Evolutionary conservation across 352 stramenopile genomes (phyloP).

Genomic region (Pythium angustatum): DNA sequence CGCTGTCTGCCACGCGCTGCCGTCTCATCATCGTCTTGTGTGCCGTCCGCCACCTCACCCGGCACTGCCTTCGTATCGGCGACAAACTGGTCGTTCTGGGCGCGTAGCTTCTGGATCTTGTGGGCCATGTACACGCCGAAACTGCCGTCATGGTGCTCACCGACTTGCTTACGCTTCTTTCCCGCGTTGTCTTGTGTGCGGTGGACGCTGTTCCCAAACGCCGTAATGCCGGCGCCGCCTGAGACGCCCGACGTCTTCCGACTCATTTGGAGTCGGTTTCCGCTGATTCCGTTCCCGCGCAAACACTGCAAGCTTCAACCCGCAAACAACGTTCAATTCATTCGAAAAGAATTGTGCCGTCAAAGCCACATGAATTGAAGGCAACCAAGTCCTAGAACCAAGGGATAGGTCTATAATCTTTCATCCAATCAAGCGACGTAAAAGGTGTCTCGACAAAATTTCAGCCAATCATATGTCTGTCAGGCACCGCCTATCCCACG

Average conservation of each 20-base stretch:
- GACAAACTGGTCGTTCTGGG: conserved; percentile 57
- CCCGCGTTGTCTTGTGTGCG: conserved; percentile 9
- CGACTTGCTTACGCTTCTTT: conserved; percentile 51
- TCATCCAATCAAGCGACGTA: conserved; percentile 17
- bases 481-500: conserved; percentile 4
- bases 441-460: not conserved
- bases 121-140: conserved; percentile 91
- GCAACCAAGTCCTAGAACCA: not conserved
- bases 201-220: conserved; percentile 31
- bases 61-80: too few relatives aligned
- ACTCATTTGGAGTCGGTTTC: not conserved
- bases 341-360: conserved; percentile 25
- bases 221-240: conserved; percentile 25
- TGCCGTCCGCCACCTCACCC: too few relatives aligned
- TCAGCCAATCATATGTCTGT: not conserved
- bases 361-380: conserved; percentile 8
- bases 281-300: not conserved
- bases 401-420: conserved; percentile 20
- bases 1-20: not conserved
- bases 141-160: conserved; percentile 86
- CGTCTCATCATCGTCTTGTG: not conserved
- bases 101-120: conserved; percentile 90
- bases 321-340: conserved; percentile 5
- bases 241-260: not conserved
- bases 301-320: not conserved